Base-by-base conservation (phyloP, 2,329 filamentous ascomycete genomes). In the Sporothrix brasiliensis region DNA sequence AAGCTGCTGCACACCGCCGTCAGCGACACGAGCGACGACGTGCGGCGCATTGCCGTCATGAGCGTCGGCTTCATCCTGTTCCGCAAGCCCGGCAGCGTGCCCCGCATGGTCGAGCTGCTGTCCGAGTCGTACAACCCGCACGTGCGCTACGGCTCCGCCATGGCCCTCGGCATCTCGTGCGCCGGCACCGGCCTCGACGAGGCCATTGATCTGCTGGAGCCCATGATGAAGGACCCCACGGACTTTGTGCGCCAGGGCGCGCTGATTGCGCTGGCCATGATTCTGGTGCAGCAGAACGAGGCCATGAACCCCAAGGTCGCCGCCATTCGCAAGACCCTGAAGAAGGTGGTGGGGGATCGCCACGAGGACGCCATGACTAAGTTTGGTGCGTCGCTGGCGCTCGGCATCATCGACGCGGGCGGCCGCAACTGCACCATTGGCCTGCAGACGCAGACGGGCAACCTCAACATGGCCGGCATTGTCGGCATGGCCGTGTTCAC, bases 351-450 rank as follows among this genome's bases (percentile, higher is more conserved):
- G 30, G 89, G 91, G 52, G 95, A 99, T 79, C 91, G 95, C 68
- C 95, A 99, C 76, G 95, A 99, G 80, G 95, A 99, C 83, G 95
- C 95, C 72, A 98, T 99, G 94, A 96, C 95, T 78, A 99, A 99
- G 80, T 99, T 99, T 74, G 95, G 95, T 76, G 94, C 93, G 75
- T 92, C 95, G 60, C 86, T 99, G 34, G 95, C 95, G 11, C 86
- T 99, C 21, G 95, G 95, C 77, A 98, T 99, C 79, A 97, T 99
- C 72, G 95, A 99, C 81, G 95, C 95, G 73, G 95, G 96, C 79
- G 95, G 95, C 66, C 92, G 96, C 72, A 99, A 99, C 83, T 99
- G 95, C 85, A 97, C 95, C 21, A 98, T 99, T 75, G 94, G 94
- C 41, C 86, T 99, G 52, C 95, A 99, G 80, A 99, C 95, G 1